Evolutionary conservation across 2,329 filamentous ascomycete species (phyloP), one percentile per base, ranked within the genome.

Genomic region (Ceratocystiopsis minuta): DNA sequence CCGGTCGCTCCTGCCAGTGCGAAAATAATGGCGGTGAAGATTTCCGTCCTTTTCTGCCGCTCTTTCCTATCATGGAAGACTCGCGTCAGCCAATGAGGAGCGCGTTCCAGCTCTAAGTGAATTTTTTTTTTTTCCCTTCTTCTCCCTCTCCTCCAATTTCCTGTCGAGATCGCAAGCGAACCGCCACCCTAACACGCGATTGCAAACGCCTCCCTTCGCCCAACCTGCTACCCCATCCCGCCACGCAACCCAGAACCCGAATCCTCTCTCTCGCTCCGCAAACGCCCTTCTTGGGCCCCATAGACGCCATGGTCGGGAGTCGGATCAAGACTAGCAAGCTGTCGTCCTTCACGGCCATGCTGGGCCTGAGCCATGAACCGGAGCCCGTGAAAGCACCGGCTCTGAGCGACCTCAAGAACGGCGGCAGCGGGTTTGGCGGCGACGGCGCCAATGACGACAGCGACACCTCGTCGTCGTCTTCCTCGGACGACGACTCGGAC

Each of bases 311-410:
- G 48, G 44, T 43, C 34, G 44, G 42, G 31, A 43, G 54, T 11
- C 49, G 52, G 39, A 54, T 52, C 43, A 52, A 51, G 41, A 47
- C 57, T 37, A 55, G 53, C 43, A 53, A 51, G 14, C 47, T 58
- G 31, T 47, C 47, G 15, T 49, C 52, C 43, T 47, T 52, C 15
- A 43, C 48, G 16, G 47, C 41, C 42, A 43, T 49, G 36, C 44
- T 46, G 12, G 41, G 43, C 34, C 40, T 43, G 24, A 37, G 41
- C 4, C 11, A 34, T 2, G 33, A 33, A 3, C 17, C 14, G 2
- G 13, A 33, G n/a, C 15, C 35, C 12, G 33, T 45, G 34, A 36
- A 28, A 10, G 24, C 46, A 38, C 48, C 51, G 16, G 34, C 44
- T 6, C 38, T 45, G 28, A 43, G 40, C 16, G 33, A 34, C 32